Evolutionary conservation across 2,329 filamentous ascomycete genomes (phyloP).

Genomic region (Fonsecaea pugnacius): DNA sequence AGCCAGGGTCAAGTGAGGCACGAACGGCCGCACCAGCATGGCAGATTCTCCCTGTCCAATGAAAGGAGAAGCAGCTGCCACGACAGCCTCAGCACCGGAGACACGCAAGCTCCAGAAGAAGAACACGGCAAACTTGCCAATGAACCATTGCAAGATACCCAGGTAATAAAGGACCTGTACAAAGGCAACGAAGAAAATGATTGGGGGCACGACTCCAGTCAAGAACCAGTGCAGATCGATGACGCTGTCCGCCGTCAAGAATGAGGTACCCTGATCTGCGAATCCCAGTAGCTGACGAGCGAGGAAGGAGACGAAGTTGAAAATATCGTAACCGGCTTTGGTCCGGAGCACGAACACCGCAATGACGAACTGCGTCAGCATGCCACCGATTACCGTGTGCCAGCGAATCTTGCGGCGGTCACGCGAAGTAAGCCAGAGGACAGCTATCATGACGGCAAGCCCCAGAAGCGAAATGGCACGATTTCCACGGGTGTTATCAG

Average conservation of each 20-base stretch:
- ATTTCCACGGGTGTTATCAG: constrained; percentile 77
- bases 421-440: constrained; percentile 72
- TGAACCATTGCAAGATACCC: constrained; percentile 84
- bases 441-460: constrained; percentile 69
- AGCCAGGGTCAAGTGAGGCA: constrained; percentile 80
- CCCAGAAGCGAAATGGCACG: constrained; percentile 82
- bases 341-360: constrained; percentile 87
- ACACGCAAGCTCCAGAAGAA: constrained; percentile 90
- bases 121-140: constrained; percentile 82
- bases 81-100: constrained; percentile 89
- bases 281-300: constrained; percentile 77
- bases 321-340: constrained; percentile 81
- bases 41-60: constrained; percentile 93
- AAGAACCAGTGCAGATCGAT: constrained; percentile 69
- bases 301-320: constrained; percentile 80
- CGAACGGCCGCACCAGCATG: constrained; percentile 87
- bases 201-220: constrained; percentile 78
- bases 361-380: constrained; percentile 85
- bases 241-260: constrained; percentile 63
- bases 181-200: constrained; percentile 95
- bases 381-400: constrained; percentile 85
- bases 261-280: constrained; percentile 71
- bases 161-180: constrained; percentile 84
- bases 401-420: constrained; percentile 66
- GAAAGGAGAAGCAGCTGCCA: constrained; percentile 89